Evolutionary conservation across 805 yeast species (phyloP).

Genomic region (Schizosaccharomyces cryophilus): DNA sequence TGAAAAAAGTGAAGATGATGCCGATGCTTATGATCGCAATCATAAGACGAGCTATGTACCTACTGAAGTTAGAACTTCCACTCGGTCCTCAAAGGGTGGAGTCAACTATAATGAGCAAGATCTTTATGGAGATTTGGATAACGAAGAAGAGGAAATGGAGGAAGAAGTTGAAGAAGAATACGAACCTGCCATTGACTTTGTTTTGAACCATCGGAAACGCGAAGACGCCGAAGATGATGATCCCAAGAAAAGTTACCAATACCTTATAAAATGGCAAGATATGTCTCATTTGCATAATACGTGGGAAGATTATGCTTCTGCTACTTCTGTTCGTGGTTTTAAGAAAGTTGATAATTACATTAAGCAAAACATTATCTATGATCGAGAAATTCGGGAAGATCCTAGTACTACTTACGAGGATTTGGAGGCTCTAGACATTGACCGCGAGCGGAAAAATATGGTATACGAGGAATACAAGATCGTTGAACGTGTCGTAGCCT

Average conservation of each 20-base stretch:
- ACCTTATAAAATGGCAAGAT: slow-evolving; percentile 54
- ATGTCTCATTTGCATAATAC: slow-evolving; percentile 82
- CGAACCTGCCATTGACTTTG: slow-evolving; percentile 22
- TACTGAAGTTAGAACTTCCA: not conserved
- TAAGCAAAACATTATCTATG: slow-evolving; percentile 46
- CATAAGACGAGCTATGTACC: not conserved
- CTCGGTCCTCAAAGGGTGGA: not conserved
- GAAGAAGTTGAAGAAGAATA: slow-evolving; percentile 12
- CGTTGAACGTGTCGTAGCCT: slow-evolving; percentile 69
- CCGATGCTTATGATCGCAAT: not conserved
- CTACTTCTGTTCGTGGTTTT: slow-evolving; percentile 36
- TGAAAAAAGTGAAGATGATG: not conserved
- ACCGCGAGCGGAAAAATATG: slow-evolving; percentile 61
- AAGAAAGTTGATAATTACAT: slow-evolving; percentile 79
- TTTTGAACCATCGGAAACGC: slow-evolving; percentile 30
- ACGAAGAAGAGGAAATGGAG: slow-evolving; percentile 15
- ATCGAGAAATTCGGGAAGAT: slow-evolving; percentile 53
- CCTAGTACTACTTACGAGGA: slow-evolving; percentile 74
- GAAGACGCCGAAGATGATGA: slow-evolving; percentile 16
- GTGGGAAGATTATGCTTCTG: slow-evolving; percentile 49
- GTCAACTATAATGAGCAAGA: not conserved
- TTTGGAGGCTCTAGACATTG: slow-evolving; percentile 78
- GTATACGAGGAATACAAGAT: slow-evolving; percentile 60
- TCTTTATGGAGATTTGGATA: not conserved
- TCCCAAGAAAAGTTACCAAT: slow-evolving; percentile 14